A percentile compares a stretch with the other conserved stretches of the same genome.
Evolutionary conservation across 1,284 basidiomycete species (phyloP).

Genomic region (Leccinum angustisporum): DNA sequence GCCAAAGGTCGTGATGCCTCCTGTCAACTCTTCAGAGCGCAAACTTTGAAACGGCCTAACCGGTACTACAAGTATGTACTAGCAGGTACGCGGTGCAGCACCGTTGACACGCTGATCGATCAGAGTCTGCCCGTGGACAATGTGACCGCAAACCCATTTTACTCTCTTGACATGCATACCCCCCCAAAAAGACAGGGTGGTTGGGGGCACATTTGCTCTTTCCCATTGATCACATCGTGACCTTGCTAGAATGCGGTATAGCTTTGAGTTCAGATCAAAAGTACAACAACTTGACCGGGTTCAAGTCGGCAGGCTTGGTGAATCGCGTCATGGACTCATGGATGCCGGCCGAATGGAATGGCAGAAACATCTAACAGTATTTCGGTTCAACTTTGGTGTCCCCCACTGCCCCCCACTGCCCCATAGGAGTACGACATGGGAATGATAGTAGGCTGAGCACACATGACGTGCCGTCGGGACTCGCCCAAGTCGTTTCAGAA

Average conservation of each 20-base stretch:
- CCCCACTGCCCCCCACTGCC: background rate
- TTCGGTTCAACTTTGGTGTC: background rate
- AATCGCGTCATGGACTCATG: background rate
- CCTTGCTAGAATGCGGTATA: background rate
- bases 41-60: background rate
- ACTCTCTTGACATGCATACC: background rate
- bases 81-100: background rate
- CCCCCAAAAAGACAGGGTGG: background rate
- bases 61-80: background rate
- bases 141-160: constrained; percentile 3
- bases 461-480: constrained; percentile 6
- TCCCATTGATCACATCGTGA: background rate
- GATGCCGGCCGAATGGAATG: background rate
- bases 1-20: background rate
- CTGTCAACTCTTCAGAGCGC: background rate
- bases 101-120: background rate
- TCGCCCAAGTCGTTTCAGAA: background rate
- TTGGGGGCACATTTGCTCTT: background rate
- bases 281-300: background rate
- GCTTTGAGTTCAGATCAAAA: background rate
- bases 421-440: background rate
- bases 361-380: background rate
- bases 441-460: constrained; percentile 11
- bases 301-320: constrained; percentile 12
- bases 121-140: background rate